Percentiles rank a stretch among this genome's conserved stretches.
These are phyloP conservation scores for Neurospora discreta DNA, from an alignment of 495 filamentous ascomycete species.

Conservation along the genomic window DNA sequence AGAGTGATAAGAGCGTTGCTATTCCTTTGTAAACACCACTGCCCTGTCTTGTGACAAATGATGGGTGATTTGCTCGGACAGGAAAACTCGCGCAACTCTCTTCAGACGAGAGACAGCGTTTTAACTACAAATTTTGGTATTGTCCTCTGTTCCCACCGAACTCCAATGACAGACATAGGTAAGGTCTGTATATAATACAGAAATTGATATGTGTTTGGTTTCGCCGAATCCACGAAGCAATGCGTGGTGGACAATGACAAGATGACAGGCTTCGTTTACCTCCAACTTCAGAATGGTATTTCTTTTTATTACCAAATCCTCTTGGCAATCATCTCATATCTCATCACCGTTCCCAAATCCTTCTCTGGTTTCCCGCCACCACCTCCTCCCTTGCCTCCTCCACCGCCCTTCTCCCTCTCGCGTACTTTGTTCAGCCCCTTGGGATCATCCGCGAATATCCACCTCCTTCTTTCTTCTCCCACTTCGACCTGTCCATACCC, in stretches of 20 bases:
- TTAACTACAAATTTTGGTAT: neutral
- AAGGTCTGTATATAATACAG: neutral
- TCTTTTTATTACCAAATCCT: slow-evolving; percentile 65
- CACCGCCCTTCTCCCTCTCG: slow-evolving; percentile 69
- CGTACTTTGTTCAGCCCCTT: slow-evolving; percentile 55
- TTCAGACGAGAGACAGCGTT: neutral
- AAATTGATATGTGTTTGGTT: neutral
- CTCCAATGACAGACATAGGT: neutral
- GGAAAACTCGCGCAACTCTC: neutral
- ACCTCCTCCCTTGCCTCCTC: slow-evolving; percentile 52
- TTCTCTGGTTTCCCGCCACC: slow-evolving; percentile 84
- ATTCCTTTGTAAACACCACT: neutral
- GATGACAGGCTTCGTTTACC: neutral
- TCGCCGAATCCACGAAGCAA: neutral
- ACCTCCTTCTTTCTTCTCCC: slow-evolving; percentile 71
- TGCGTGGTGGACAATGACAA: neutral
- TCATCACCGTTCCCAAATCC: slow-evolving; percentile 13
- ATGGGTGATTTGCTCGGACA: neutral
- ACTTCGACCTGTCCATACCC: slow-evolving; percentile 80
- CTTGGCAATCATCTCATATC: slow-evolving; percentile 69
- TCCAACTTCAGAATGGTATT: too few species aligned
- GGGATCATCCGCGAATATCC: slow-evolving; percentile 80
- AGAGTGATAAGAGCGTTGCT: slow-evolving; percentile 2
- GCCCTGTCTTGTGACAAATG: too few species aligned
- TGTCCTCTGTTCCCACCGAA: neutral